phyloP scores from a whole-genome alignment of 441 rosid species.

The Eutrema salsugineum region DNA sequence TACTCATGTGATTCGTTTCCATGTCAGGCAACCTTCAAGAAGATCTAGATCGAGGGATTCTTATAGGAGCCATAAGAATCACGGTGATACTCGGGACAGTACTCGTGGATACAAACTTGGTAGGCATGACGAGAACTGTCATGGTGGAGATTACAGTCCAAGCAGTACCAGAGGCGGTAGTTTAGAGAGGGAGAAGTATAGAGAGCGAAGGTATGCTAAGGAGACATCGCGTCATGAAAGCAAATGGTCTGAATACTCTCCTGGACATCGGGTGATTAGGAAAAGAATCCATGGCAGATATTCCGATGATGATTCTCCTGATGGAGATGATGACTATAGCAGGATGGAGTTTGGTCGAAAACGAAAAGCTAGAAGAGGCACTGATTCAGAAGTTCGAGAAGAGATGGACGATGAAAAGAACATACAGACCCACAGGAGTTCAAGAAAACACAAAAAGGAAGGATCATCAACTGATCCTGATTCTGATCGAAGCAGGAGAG shows the following conservation, averaged over 20 bases:
- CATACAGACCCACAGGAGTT: constrained; percentile 23
- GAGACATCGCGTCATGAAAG: constrained; percentile 24
- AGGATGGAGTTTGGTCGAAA: constrained; percentile 14
- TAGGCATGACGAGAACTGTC: constrained; percentile 20
- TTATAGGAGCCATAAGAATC: constrained; percentile 31
- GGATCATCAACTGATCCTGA: constrained; percentile 21
- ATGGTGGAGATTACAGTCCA: constrained; percentile 29
- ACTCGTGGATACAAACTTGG: background rate
- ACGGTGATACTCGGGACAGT: constrained; percentile 27
- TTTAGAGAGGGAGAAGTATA: constrained; percentile 34
- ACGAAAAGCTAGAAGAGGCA: constrained; percentile 12
- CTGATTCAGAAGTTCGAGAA: constrained; percentile 19
- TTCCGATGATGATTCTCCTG: constrained; percentile 31
- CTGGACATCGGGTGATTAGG: constrained; percentile 18
- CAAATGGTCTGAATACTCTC: constrained; percentile 32
- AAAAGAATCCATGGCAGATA: constrained; percentile 28
- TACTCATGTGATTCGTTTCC: constrained; percentile 17
- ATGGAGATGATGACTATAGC: constrained; percentile 29
- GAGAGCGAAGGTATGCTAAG: constrained; percentile 21
- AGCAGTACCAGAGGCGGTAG: constrained; percentile 37
- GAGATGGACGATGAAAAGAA: constrained; percentile 23
- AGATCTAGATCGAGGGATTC: constrained; percentile 56
- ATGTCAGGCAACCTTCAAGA: constrained; percentile 45
- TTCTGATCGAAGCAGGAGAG: constrained; percentile 7
- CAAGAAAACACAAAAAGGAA: constrained; percentile 28